Base-by-base conservation (phyloP, 805 yeast species). In the Yamadazyma akitaensis region DNA sequence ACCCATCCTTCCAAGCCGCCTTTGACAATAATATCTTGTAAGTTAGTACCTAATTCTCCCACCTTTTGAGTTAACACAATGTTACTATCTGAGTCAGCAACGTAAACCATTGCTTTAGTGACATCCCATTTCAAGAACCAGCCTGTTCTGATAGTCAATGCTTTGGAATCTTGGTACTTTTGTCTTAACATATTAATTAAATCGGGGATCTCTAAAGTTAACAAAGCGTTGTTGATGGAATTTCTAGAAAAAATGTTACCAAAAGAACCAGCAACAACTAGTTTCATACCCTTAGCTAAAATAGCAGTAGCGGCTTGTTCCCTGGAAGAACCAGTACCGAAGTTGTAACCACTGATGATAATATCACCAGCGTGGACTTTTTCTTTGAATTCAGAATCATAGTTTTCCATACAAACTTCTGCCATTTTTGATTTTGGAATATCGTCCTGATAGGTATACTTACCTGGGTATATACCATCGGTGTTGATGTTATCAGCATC, bases 1-100 rank as follows among this genome's bases (percentile, higher is more conserved):
- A 94, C 97, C 99, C 99, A 94, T 36, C 96, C 96, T 76, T 94
- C 99, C 48, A 94, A 80, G 47, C 99, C 99, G 41, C 99, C 99
- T 65, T 89, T 85, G 53, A 92, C 91, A 54, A 94, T 94, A 60
- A 94, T 94, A 57, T 94, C 99, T 72, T 94, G 99, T 63, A 94
- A 76, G 66, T 91, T 91, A 46, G 90, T 82, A 54, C 99, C 98
- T 52, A 94, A 76, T 67, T 94, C 98, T 50, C 98, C 97, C 41
- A 94, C 98, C 68, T 86, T 87, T 64, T 88, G 95, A 55, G 79
- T 79, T 54, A 92, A 73, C 14, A 91, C 76, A 34, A 84, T 77
- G 26, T 76, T 75, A 18, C 78, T 77, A 6, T 76, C 75, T 11
- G 78, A 71, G 57, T 91, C 96, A 14, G 77, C 79, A 33, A 94